These are phyloP conservation scores for Spatholobus suberectus DNA, from an alignment of 306 rosid genomes.

Conservation along the genomic window DNA sequence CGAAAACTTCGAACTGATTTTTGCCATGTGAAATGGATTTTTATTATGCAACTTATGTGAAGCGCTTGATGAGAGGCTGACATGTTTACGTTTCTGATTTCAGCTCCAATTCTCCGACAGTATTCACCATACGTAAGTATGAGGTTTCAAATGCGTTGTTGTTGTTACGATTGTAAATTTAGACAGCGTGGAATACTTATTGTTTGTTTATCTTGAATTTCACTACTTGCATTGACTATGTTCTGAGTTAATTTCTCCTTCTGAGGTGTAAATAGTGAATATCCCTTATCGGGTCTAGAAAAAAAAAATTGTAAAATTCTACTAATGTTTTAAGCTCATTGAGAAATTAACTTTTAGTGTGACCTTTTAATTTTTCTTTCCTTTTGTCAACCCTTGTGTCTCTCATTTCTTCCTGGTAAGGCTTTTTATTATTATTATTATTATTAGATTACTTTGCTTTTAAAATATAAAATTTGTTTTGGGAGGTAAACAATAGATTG, in stretches of 20 bases:
- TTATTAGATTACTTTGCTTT: constrained; percentile 3
- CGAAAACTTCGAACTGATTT: no score
- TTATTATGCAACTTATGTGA: not conserved
- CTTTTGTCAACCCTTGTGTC: not conserved
- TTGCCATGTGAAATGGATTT: no score
- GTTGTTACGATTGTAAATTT: not conserved
- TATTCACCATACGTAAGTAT: constrained; percentile 95
- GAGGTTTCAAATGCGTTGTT: not conserved
- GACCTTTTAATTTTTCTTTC: not conserved
- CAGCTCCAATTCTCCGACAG: constrained; percentile 73
- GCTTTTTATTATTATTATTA: not conserved
- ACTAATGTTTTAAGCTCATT: constrained; percentile 17
- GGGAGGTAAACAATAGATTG: not conserved
- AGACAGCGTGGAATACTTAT: not conserved
- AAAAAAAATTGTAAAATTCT: not conserved
- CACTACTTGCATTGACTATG: constrained; percentile 4
- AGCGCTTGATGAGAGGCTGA: constrained; percentile 14
- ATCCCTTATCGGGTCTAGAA: not conserved
- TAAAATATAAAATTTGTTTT: not conserved
- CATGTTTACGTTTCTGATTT: not conserved
- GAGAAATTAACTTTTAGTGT: constrained; percentile 7
- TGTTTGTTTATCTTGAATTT: constrained; percentile 15
- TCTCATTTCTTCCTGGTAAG: not conserved
- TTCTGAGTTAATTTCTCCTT: not conserved
- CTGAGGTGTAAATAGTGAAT: not conserved